These are phyloP conservation scores for Lodderomyces pseudojiufengensis DNA, from an alignment of 1,139 yeast species.

Conservation along the genomic window DNA sequence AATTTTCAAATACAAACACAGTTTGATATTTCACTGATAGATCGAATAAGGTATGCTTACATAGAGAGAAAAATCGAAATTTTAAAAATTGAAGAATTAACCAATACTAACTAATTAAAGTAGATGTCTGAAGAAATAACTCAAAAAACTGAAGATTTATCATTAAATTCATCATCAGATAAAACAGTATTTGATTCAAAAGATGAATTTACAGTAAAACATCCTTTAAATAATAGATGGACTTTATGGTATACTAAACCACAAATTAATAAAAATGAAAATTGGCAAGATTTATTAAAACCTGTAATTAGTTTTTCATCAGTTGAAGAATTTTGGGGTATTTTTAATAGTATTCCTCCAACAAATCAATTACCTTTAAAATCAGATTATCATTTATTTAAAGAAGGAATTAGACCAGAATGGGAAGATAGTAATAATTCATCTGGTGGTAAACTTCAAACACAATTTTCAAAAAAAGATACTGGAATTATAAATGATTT, in stretches of 20 bases:
- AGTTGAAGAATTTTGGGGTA: conserved; percentile 99
- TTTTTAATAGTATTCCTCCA: conserved; percentile 88
- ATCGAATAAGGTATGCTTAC: too few relatives aligned
- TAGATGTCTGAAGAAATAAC: conserved; percentile 51
- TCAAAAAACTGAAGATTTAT: conserved; percentile 51
- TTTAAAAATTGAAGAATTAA: conserved; percentile 2
- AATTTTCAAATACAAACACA: too few relatives aligned
- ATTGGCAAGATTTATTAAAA: conserved; percentile 91
- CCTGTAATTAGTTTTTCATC: conserved; percentile 89
- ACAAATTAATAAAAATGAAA: conserved; percentile 69
- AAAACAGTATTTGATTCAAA: conserved; percentile 63
- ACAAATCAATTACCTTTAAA: conserved; percentile 88
- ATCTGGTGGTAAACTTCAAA: conserved; percentile 91
- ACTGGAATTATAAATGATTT: conserved; percentile 73
- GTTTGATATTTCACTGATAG: too few relatives aligned
- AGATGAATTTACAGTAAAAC: conserved; percentile 76
- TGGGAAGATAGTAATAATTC: conserved; percentile 94
- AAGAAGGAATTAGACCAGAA: conserved; percentile 93
- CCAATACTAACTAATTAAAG: too few relatives aligned
- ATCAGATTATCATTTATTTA: conserved; percentile 94
- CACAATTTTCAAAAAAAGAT: conserved; percentile 66
- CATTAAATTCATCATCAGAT: conserved; percentile 31
- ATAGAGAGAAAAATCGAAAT: too few relatives aligned
- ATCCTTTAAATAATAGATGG: conserved; percentile 92
- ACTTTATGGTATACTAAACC: conserved; percentile 98